Evolutionary conservation across 352 stramenopile genomes (phyloP).

Genomic region (Globisporangium barbulae): DNA sequence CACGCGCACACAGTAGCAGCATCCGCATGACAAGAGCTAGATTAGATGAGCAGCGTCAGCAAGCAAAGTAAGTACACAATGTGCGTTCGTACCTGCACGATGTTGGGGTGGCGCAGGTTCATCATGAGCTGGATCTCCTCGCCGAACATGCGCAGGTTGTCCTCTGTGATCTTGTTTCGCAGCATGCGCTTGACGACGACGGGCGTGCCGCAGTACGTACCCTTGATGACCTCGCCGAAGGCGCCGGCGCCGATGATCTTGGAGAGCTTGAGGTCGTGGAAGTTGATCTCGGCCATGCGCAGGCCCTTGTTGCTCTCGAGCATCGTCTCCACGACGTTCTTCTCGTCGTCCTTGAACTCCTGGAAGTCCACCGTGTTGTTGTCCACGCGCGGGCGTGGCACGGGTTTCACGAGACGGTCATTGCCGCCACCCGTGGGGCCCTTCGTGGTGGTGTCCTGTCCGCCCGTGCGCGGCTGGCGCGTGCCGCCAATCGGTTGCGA

Average conservation of each 20-base stretch:
- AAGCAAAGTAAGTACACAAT: neutral
- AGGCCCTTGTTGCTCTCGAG: slow-evolving; percentile 85
- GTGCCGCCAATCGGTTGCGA: neutral
- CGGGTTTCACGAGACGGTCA: slow-evolving; percentile 2
- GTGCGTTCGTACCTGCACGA: slow-evolving; percentile 53
- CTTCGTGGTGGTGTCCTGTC: neutral
- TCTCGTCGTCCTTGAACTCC: slow-evolving; percentile 86
- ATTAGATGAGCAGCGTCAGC: neutral
- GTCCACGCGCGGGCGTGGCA: slow-evolving; percentile 11
- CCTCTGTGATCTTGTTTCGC: slow-evolving; percentile 86
- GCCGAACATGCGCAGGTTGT: slow-evolving; percentile 87
- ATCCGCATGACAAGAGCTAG: neutral
- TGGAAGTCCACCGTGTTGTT: slow-evolving; percentile 74
- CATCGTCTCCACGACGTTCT: slow-evolving; percentile 87
- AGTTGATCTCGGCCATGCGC: slow-evolving; percentile 88
- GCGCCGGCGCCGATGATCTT: slow-evolving; percentile 85
- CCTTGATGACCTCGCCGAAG: slow-evolving; percentile 88
- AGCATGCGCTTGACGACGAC: slow-evolving; percentile 89
- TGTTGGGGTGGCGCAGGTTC: slow-evolving; percentile 87
- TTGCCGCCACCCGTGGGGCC: neutral
- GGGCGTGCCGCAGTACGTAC: slow-evolving; percentile 85
- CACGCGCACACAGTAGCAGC: neutral
- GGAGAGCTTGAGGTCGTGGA: slow-evolving; percentile 85
- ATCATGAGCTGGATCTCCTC: slow-evolving; percentile 91
- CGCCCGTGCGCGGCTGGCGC: neutral